Conservation (phyloP, 2,329 filamentous ascomycete species). For the Colletotrichum sp. region DNA sequence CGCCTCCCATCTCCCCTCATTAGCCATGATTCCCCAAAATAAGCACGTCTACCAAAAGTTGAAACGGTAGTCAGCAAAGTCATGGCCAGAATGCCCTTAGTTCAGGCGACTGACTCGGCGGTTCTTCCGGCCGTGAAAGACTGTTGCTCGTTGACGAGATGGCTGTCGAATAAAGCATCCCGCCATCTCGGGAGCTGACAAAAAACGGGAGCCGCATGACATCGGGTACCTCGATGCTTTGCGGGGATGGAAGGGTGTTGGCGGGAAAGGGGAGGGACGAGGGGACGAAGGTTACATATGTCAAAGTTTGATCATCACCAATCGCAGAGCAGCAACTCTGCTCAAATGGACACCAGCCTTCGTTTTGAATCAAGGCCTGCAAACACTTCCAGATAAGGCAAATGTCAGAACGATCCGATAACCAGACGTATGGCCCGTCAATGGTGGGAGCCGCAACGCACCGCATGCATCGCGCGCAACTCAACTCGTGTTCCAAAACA, state of each 20-base stretch:
- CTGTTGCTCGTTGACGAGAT: not conserved
- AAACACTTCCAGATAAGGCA: constrained; percentile 20
- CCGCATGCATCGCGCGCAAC: constrained; percentile 1
- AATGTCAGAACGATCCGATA: constrained; percentile 17
- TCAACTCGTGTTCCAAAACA: constrained; percentile 11
- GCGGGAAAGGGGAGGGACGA: not conserved
- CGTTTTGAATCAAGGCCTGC: constrained; percentile 18
- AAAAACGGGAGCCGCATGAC: constrained; percentile 4
- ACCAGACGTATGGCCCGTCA: constrained; percentile 6
- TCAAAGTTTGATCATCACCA: constrained; percentile 24
- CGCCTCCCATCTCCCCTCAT: not conserved
- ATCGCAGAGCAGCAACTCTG: constrained; percentile 21
- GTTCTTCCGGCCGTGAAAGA: not conserved
- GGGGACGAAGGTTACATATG: constrained; percentile 11
- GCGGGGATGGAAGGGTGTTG: not conserved
- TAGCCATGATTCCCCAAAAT: constrained; percentile 7
- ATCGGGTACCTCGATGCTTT: constrained; percentile 5
- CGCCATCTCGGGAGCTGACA: not conserved
- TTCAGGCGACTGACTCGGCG: constrained; percentile 9
- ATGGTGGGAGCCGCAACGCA: not conserved
- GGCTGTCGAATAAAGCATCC: not conserved
- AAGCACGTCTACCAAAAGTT: constrained; percentile 12
- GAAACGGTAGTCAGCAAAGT: constrained; percentile 15
- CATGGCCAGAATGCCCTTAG: not conserved
- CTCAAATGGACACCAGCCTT: constrained; percentile 2